Evolutionary conservation across 1,284 basidiomycete genomes (phyloP).

Genomic region (Tilletia setariae): DNA sequence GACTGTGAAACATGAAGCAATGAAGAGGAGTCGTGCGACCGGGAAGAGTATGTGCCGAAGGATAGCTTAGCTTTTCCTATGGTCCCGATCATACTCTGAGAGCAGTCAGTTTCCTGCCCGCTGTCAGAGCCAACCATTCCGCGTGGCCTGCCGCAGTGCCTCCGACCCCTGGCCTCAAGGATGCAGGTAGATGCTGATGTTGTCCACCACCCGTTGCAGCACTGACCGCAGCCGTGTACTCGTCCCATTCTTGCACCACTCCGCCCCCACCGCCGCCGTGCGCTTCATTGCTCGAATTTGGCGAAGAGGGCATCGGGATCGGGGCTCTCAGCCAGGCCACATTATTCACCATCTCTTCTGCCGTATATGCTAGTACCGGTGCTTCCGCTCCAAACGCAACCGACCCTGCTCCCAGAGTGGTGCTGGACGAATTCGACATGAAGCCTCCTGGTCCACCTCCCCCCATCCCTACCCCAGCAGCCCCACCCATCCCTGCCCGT

Average conservation of each 20-base stretch:
- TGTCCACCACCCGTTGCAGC: constrained; percentile 8
- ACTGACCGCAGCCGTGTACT: constrained; percentile 24
- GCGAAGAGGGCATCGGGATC: constrained; percentile 13
- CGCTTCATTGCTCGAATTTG: constrained; percentile 23
- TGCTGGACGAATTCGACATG: constrained; percentile 28
- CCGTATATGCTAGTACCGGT: constrained; percentile 49
- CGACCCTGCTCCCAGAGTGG: constrained; percentile 28
- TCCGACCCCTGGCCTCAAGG: constrained; percentile 1
- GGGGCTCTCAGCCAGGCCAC: constrained; percentile 47
- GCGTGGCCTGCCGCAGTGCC: constrained; percentile 11
- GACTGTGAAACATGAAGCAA: too few relatives aligned
- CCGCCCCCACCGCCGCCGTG: constrained; percentile 20
- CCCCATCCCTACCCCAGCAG: not conserved
- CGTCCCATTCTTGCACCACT: constrained; percentile 52
- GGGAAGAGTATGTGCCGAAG: too few relatives aligned
- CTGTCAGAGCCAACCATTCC: constrained; percentile 4
- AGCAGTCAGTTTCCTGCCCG: constrained; percentile 1
- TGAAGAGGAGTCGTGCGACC: too few relatives aligned
- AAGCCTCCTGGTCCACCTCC: constrained; percentile 20
- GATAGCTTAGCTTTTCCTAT: too few relatives aligned
- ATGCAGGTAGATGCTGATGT: constrained; percentile 8
- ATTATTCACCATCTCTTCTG: constrained; percentile 52
- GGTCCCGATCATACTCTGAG: not conserved
- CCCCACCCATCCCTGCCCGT: not conserved
- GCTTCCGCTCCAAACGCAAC: constrained; percentile 46